phyloP scores from a whole-genome alignment of 2,329 filamentous ascomycete species.

The Aspergillus felis region DNA sequence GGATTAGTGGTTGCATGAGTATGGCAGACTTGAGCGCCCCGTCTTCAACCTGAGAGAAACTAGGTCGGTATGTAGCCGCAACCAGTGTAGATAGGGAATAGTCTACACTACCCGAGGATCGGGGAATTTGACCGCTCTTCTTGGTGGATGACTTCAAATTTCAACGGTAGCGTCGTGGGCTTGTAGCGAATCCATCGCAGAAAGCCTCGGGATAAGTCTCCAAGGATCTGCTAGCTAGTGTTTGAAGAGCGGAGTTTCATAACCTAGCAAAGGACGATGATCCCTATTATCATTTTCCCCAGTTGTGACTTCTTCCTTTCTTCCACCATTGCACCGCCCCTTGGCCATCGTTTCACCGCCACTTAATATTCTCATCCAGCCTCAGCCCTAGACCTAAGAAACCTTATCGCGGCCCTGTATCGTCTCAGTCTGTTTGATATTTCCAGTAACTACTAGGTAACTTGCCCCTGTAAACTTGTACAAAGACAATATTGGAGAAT shows the following conservation, averaged over 20 bases:
- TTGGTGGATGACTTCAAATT: background rate
- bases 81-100: background rate
- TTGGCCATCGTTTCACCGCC: conserved; percentile 25
- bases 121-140: background rate
- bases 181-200: background rate
- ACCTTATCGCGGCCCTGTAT: background rate
- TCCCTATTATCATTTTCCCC: conserved; percentile 4
- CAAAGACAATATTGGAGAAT: background rate
- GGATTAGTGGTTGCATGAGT: background rate
- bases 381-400: conserved; percentile 15
- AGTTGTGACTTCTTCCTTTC: conserved; percentile 15
- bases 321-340: conserved; percentile 30
- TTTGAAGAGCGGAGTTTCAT: conserved; percentile 17
- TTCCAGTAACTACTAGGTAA: too few species aligned
- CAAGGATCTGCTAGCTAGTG: conserved; percentile 15
- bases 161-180: background rate
- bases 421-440: too few species aligned
- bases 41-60: background rate
- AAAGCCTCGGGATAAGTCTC: background rate
- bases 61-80: background rate
- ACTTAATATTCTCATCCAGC: conserved; percentile 19
- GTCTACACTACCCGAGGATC: too few species aligned
- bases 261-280: conserved; percentile 12
- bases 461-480: too few species aligned
- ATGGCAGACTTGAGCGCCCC: background rate